These are phyloP conservation scores for Hypoxylon sp. DNA, from an alignment of 2,329 filamentous ascomycete genomes.

Conservation along the genomic window DNA sequence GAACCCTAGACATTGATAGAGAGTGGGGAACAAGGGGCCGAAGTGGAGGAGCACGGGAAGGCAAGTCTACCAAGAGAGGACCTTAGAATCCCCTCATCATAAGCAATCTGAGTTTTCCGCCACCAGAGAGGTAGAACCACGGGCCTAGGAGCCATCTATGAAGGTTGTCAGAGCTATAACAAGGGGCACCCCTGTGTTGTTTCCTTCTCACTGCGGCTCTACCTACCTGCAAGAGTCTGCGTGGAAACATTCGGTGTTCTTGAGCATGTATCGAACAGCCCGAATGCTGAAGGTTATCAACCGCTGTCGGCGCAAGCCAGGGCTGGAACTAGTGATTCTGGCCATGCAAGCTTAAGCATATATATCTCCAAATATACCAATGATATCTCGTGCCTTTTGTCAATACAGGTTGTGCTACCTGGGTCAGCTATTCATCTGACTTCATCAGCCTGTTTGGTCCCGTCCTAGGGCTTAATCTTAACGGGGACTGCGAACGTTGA, in stretches of 20 bases:
- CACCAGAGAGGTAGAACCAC: too few relatives aligned
- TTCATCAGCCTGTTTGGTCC: conserved; percentile 27
- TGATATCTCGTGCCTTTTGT: too few relatives aligned
- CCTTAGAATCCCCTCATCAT: conserved; percentile 30
- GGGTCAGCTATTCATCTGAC: too few relatives aligned
- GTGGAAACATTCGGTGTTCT: conserved; percentile 5
- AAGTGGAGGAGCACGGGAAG: conserved; percentile 43
- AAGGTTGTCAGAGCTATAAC: conserved; percentile 20
- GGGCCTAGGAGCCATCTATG: conserved; percentile 10
- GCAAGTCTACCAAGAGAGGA: conserved; percentile 42
- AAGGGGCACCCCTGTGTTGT: conserved; percentile 27
- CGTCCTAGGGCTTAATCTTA: conserved; percentile 11
- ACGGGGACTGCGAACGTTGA: too few relatives aligned
- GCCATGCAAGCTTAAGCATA: conserved; percentile 15
- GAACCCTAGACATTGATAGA: conserved; percentile 22
- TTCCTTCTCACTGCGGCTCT: conserved; percentile 32
- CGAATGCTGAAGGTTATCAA: too few relatives aligned
- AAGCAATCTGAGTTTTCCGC: conserved; percentile 24
- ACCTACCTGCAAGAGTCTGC: conserved; percentile 19
- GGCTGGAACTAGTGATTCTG: conserved; percentile 5
- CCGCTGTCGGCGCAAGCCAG: conserved; percentile 3
- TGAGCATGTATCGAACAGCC: too few relatives aligned
- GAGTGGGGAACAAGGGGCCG: conserved; percentile 40
- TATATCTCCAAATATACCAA: conserved; percentile 22
- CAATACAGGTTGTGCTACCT: too few relatives aligned